Conservation (phyloP, 371 early-diverging fungal genomes). For the Phascolomyces articulosus region DNA sequence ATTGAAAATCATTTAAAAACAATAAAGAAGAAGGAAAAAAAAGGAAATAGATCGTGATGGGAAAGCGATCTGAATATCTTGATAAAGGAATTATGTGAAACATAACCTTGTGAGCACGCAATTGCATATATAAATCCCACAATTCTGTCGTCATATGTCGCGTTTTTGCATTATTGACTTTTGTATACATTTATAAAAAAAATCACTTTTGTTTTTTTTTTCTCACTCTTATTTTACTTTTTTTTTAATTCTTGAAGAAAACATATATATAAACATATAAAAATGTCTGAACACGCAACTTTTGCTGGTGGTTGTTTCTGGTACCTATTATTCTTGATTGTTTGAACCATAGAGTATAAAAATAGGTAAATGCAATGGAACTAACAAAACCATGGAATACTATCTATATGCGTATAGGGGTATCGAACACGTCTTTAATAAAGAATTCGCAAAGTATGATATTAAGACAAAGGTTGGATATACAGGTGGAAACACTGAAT, state of each 20-base stretch:
- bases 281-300: slow-evolving; percentile 18
- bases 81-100: too few relatives aligned
- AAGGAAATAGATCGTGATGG: too few relatives aligned
- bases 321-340: slow-evolving; percentile 10
- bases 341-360: too few relatives aligned
- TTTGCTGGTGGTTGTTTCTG: slow-evolving; percentile 35
- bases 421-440: slow-evolving; percentile 81
- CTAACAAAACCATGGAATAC: too few relatives aligned
- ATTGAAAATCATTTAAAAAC: too few relatives aligned
- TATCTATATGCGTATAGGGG: slow-evolving; percentile 64
- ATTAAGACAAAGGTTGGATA: slow-evolving; percentile 81
- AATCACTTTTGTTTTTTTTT: background rate
- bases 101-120: background rate
- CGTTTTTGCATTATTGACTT: background rate
- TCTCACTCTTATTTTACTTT: too few relatives aligned
- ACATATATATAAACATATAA: too few relatives aligned
- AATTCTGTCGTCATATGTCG: background rate
- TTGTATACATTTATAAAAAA: background rate
- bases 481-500: slow-evolving; percentile 67
- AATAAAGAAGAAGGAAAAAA: too few relatives aligned
- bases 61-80: too few relatives aligned
- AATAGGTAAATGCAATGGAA: too few relatives aligned
- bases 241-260: too few relatives aligned
- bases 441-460: slow-evolving; percentile 56
- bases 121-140: background rate